Evolutionary conservation across 208 protist genomes (phyloP), one percentile per base, ranked within the genome.

Genomic region (Trypanosoma melophagium): DNA sequence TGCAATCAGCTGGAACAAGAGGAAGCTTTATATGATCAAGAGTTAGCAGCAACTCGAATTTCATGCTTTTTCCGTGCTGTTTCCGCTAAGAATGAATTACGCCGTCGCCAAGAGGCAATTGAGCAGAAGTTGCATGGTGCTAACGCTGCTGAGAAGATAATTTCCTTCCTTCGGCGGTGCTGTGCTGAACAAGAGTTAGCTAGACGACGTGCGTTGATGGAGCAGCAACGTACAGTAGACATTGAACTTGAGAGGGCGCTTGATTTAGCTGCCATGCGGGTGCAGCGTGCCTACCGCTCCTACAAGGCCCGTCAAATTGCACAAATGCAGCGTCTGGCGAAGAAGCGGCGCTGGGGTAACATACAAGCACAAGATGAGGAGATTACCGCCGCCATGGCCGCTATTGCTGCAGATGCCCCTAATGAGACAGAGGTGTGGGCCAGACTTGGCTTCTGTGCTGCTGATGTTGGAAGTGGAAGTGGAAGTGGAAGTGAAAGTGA

Each of bases 281-380:
- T 77, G 47, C 71, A 77, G 71, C 71, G 71, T n/a, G 57, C 57
- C 21, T 77, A 62, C 51, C 62, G 64, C 22, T 38, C 52, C 3
- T 71, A 68, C 50, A 55, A 24, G 21, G 71, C 63, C 3, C 55
- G 71, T 19, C 54, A 45, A 12, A 7, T 44, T 17, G 71, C 50
- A 41, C 21, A 17, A 19, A 25, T 41, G 53, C 61, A 64, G 58
- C 62, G 61, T 12, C 45, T 59, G 38, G 69, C 69, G 13, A 74
- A 64, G 47, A 5, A 68, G 31, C 22, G 44, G 24, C 68, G 68
- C 55, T 74, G 69, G 69, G 59, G 14, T 21, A 49, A 51, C 22
- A 64, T 74, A 44, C 69, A 62, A 24, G 69, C 53, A 7, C 51
- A 74, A 42, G 69, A 74, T 50, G 69, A 63, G 53, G 69, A 74